Evolutionary conservation across 1,284 basidiomycete genomes (phyloP).

Genomic region (Malassezia brasiliensis): DNA sequence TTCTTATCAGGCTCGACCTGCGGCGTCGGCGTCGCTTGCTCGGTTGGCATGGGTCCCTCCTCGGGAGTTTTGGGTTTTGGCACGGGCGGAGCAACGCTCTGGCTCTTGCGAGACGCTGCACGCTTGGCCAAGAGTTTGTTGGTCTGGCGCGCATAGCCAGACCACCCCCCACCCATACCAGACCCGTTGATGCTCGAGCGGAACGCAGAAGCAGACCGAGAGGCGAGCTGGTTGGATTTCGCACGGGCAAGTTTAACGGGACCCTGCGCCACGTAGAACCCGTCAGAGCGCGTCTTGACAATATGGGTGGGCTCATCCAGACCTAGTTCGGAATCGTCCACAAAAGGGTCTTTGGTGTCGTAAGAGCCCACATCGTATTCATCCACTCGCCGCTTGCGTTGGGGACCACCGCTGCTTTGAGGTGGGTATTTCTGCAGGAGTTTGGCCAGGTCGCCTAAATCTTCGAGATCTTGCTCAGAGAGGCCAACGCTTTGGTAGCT

Average conservation of each 20-base stretch:
- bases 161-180: conserved; percentile 8
- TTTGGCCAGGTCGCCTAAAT: conserved; percentile 28
- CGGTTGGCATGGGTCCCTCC: not conserved
- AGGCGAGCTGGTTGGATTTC: conserved; percentile 17
- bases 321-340: conserved; percentile 88
- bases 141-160: conserved; percentile 27
- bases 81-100: not conserved
- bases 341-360: conserved; percentile 83
- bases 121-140: conserved; percentile 34
- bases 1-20: not conserved
- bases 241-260: conserved; percentile 38
- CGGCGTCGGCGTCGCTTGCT: not conserved
- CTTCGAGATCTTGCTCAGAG: conserved; percentile 22
- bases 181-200: conserved; percentile 6
- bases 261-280: conserved; percentile 66
- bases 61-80: not conserved
- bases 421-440: conserved; percentile 29
- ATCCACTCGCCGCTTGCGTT: conserved; percentile 21
- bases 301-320: conserved; percentile 82
- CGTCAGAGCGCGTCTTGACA: conserved; percentile 84
- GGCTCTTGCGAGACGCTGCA: conserved; percentile 11
- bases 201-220: conserved; percentile 10
- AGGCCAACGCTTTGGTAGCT: conserved; percentile 14
- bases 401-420: conserved; percentile 13
- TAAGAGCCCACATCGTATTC: conserved; percentile 54